phyloP scores from a whole-genome alignment of 2,329 filamentous ascomycete species.

The Tolypocladium nubicola region DNA sequence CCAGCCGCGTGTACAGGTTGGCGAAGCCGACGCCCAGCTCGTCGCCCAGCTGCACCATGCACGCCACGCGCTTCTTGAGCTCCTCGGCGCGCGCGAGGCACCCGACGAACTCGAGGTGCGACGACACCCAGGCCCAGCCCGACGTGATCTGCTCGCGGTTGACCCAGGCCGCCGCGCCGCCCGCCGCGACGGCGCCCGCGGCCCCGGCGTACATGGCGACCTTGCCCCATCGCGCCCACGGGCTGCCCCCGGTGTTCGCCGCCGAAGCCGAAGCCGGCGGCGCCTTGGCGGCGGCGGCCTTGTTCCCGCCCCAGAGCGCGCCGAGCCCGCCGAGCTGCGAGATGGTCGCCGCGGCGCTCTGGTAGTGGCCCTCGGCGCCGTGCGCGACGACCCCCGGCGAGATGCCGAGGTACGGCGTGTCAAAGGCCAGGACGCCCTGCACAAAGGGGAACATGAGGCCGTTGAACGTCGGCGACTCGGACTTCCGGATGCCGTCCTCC shows the following conservation, averaged over 20 bases:
- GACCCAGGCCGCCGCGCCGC: conserved; percentile 75
- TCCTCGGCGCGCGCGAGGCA: conserved; percentile 79
- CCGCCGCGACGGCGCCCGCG: conserved; percentile 70
- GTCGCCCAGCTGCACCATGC: conserved; percentile 51
- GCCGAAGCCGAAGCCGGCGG: conserved; percentile 2
- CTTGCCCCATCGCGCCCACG: conserved; percentile 75
- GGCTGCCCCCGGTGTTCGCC: conserved; percentile 3
- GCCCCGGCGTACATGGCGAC: conserved; percentile 81
- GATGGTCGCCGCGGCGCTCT: conserved; percentile 58
- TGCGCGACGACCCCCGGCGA: conserved; percentile 75
- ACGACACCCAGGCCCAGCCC: conserved; percentile 73
- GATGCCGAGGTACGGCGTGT: conserved; percentile 84
- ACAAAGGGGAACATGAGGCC: conserved; percentile 87
- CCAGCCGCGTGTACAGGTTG: conserved; percentile 81
- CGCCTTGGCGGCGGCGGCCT: conserved; percentile 2
- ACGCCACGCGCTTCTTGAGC: conserved; percentile 61
- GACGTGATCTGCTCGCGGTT: conserved; percentile 71
- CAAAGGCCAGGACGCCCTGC: conserved; percentile 82
- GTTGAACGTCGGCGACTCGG: conserved; percentile 31
- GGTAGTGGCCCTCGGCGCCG: conserved; percentile 78
- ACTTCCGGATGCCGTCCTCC: conserved; percentile 28
- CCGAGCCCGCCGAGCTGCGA: conserved; percentile 54
- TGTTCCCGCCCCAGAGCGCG: conserved; percentile 49
- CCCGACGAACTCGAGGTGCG: conserved; percentile 88
- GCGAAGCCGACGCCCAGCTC: conserved; percentile 66